These are phyloP conservation scores for Durusdinium trenchii DNA, from an alignment of 73 alveolate species.

Conservation along the genomic window DNA sequence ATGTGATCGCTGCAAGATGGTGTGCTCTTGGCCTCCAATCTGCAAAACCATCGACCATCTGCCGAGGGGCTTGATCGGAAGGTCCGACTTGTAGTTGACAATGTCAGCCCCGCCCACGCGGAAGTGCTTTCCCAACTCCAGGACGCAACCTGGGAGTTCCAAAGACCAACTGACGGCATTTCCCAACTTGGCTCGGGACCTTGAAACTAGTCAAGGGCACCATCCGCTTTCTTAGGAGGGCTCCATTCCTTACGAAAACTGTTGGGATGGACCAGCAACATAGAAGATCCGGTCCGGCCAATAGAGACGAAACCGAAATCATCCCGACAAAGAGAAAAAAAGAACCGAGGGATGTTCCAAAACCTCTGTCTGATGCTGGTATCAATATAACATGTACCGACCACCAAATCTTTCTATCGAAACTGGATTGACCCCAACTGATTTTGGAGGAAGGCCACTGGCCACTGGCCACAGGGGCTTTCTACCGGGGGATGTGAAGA, in stretches of 20 bases:
- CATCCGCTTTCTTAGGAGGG: too few species aligned
- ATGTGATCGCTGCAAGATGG: too few species aligned
- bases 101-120: conserved; percentile 87
- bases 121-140: conserved; percentile 74
- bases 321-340: background rate
- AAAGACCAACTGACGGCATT: too few species aligned
- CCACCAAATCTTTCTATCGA: background rate
- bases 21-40: too few species aligned
- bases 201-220: too few species aligned
- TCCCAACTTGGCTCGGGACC: too few species aligned
- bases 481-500: too few species aligned
- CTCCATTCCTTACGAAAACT: too few species aligned
- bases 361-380: background rate
- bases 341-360: background rate
- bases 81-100: conserved; percentile 64
- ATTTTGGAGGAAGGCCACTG: background rate
- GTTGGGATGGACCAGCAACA: too few species aligned
- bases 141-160: conserved; percentile 17
- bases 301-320: too few species aligned
- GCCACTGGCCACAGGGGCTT: background rate
- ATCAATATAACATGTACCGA: background rate
- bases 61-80: conserved; percentile 78
- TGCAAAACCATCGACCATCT: too few species aligned
- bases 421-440: background rate
- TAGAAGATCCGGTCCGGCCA: too few species aligned